Percentiles rank a stretch among this genome's conserved stretches.
These are phyloP conservation scores for Mycena pura DNA, from an alignment of 768 basidiomycete species.

Conservation along the genomic window DNA sequence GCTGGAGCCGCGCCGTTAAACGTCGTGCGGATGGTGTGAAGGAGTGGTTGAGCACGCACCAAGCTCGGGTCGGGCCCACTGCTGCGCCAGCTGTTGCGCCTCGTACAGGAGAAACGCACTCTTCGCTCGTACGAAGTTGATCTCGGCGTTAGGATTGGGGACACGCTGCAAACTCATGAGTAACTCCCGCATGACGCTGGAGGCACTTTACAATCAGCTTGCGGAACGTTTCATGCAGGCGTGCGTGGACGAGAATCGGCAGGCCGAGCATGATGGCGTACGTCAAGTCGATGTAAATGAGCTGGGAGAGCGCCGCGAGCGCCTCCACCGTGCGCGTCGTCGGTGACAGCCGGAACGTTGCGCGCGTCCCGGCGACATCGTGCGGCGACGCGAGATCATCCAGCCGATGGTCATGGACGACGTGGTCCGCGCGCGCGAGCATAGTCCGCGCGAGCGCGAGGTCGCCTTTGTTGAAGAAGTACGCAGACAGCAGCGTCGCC, in stretches of 20 bases:
- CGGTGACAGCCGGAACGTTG: background rate
- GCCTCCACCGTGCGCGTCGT: background rate
- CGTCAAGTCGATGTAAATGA: constrained; percentile 16
- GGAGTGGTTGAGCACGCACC: background rate
- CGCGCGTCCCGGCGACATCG: background rate
- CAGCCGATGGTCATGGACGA: background rate
- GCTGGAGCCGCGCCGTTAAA: background rate
- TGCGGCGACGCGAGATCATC: background rate
- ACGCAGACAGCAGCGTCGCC: background rate
- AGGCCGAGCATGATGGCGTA: constrained; percentile 4
- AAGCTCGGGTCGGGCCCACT: background rate
- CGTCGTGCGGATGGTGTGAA: background rate
- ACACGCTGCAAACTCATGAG: background rate
- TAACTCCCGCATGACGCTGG: no score
- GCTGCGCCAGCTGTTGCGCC: background rate
- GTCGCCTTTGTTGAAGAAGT: constrained; percentile 21
- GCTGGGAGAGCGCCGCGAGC: constrained; percentile 9
- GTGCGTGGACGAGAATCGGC: constrained; percentile 4
- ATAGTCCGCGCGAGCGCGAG: constrained; percentile 1
- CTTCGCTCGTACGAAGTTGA: constrained; percentile 17
- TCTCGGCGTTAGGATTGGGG: constrained; percentile 3
- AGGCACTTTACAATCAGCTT: background rate
- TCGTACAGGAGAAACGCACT: constrained; percentile 8
- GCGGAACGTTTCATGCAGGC: background rate
- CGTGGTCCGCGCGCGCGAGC: background rate